phyloP scores from a whole-genome alignment of 164 flowering plant species.

The Aristolochia fimbriata region DNA sequence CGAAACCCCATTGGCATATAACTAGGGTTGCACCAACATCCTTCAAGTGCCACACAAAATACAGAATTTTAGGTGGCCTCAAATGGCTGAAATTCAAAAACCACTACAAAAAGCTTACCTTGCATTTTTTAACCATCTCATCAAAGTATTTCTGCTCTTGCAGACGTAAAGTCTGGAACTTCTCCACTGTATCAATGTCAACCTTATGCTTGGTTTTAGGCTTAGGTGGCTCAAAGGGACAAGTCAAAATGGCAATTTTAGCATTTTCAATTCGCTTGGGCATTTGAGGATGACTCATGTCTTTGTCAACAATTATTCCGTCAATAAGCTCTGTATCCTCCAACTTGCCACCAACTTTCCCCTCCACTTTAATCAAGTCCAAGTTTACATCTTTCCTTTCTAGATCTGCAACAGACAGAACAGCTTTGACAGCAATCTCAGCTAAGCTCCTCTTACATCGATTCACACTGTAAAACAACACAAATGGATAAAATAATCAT shows the following conservation, averaged over 20 bases:
- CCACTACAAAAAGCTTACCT: constrained; percentile 35
- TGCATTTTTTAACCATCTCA: constrained; percentile 96
- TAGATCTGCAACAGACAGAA: constrained; percentile 91
- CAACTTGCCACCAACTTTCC: constrained; percentile 94
- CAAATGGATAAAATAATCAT: neutral
- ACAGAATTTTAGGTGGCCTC: too few species aligned
- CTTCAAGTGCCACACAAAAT: constrained; percentile 23
- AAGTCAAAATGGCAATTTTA: constrained; percentile 90
- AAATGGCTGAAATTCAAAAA: too few species aligned
- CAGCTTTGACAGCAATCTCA: constrained; percentile 98
- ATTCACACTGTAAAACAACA: constrained; percentile 58
- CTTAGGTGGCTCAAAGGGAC: constrained; percentile 99
- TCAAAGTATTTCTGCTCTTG: constrained; percentile 96
- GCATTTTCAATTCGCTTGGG: constrained; percentile 92
- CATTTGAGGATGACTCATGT: constrained; percentile 99
- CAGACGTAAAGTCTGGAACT: constrained; percentile 75
- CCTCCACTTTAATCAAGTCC: constrained; percentile 92
- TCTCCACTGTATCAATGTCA: constrained; percentile 93
- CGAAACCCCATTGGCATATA: constrained; percentile 99
- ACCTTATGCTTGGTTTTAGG: constrained; percentile 99
- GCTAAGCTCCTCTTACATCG: constrained; percentile 90
- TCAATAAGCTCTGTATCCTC: constrained; percentile 91
- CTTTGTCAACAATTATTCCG: constrained; percentile 95
- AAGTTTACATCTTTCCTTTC: constrained; percentile 95
- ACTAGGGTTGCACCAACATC: constrained; percentile 98